These are phyloP conservation scores for Aspergillus sp. DNA, from an alignment of 2,329 filamentous ascomycete genomes.

Conservation along the genomic window DNA sequence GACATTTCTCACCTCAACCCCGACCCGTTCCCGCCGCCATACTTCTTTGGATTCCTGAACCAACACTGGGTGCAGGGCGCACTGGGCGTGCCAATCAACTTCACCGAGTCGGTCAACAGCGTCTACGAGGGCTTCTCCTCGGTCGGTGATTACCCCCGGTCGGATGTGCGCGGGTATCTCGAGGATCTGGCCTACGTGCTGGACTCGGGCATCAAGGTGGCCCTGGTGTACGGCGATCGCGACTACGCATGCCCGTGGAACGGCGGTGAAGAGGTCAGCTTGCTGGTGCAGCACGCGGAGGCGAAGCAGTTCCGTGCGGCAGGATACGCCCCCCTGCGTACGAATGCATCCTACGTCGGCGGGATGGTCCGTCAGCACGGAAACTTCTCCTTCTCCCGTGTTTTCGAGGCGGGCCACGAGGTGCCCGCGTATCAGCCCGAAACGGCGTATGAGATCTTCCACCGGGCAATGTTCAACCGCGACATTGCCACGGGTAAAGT, in stretches of 20 bases:
- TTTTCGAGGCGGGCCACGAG: slow-evolving; percentile 49
- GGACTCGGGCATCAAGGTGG: slow-evolving; percentile 56
- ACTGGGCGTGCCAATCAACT: slow-evolving; percentile 61
- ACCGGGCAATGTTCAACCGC: slow-evolving; percentile 48
- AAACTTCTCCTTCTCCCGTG: slow-evolving; percentile 49
- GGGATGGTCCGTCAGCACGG: slow-evolving; percentile 48
- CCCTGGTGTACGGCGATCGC: slow-evolving; percentile 57
- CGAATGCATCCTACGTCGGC: slow-evolving; percentile 43
- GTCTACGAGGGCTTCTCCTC: slow-evolving; percentile 47
- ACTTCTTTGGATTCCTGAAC: slow-evolving; percentile 56
- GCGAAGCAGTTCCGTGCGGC: slow-evolving; percentile 46
- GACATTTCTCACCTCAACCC: slow-evolving; percentile 53
- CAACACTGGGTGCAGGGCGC: slow-evolving; percentile 55
- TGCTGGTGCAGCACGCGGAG: slow-evolving; percentile 47
- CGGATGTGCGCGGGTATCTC: slow-evolving; percentile 40
- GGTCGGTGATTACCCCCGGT: slow-evolving; percentile 49
- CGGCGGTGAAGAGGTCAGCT: slow-evolving; percentile 52
- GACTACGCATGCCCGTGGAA: slow-evolving; percentile 60
- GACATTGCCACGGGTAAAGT: slow-evolving; percentile 56
- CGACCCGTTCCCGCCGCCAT: slow-evolving; percentile 54
- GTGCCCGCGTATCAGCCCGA: slow-evolving; percentile 56
- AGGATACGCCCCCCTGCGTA: slow-evolving; percentile 48
- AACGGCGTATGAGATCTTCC: slow-evolving; percentile 54
- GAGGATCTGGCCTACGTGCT: slow-evolving; percentile 48
- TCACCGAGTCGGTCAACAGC: slow-evolving; percentile 44